These are phyloP conservation scores for Dichomitus squalens DNA, from an alignment of 1,284 basidiomycete species.

Conservation along the genomic window DNA sequence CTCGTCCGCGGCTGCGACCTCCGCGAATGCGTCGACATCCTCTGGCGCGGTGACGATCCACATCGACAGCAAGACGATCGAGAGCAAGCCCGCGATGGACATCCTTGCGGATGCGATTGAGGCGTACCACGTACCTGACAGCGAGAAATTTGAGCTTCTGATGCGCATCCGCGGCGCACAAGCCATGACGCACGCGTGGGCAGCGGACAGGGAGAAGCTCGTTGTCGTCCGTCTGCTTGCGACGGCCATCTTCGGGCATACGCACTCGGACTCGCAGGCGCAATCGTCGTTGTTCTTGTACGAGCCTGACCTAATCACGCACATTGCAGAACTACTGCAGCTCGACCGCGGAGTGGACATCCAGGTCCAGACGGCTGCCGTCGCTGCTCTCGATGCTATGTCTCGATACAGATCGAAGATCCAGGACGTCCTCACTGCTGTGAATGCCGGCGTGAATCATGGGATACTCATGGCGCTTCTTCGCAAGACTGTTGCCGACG, in stretches of 20 bases:
- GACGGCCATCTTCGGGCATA: conserved; percentile 89
- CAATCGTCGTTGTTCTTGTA: conserved; percentile 88
- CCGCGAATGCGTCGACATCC: conserved; percentile 29
- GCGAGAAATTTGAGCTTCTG: conserved; percentile 89
- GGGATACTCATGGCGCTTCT: conserved; percentile 90
- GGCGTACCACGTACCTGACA: conserved; percentile 74
- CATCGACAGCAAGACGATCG: conserved; percentile 62
- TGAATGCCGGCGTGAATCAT: conserved; percentile 96
- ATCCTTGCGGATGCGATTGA: conserved; percentile 78
- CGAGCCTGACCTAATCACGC: conserved; percentile 88
- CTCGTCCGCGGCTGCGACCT: conserved; percentile 17
- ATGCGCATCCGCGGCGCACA: conserved; percentile 85
- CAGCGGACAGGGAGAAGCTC: conserved; percentile 76
- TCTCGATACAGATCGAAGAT: conserved; percentile 83
- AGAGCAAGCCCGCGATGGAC: conserved; percentile 65
- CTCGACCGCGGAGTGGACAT: conserved; percentile 72
- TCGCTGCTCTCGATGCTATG: conserved; percentile 89
- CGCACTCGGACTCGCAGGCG: conserved; percentile 78
- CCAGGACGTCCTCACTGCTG: conserved; percentile 86
- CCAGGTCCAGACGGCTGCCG: conserved; percentile 79
- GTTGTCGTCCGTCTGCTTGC: conserved; percentile 84
- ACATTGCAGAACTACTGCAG: conserved; percentile 89
- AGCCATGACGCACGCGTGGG: conserved; percentile 60
- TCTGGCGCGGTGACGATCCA: conserved; percentile 64
- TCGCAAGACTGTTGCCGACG: conserved; percentile 76